These are phyloP conservation scores for Lentinula novae-zelandiae DNA, from an alignment of 1,284 basidiomycete genomes.

Conservation along the genomic window DNA sequence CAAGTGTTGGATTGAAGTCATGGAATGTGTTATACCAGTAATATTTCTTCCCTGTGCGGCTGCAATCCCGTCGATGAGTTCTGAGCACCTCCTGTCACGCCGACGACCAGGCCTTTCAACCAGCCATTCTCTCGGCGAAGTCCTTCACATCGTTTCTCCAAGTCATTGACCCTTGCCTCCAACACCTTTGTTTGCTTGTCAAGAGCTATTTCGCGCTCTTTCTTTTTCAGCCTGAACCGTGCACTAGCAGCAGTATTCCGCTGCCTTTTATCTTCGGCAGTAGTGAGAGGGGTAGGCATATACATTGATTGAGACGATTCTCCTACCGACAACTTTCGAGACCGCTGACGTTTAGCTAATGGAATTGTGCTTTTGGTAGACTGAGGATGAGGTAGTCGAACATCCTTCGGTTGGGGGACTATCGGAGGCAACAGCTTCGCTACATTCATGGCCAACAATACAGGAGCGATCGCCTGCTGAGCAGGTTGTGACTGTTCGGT, in stretches of 20 bases:
- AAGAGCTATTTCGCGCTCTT: conserved; percentile 92
- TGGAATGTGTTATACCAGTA: too few species aligned
- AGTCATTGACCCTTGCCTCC: conserved; percentile 75
- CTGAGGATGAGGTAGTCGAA: conserved; percentile 17
- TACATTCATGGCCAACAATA: conserved; percentile 49
- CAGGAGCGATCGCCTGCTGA: conserved; percentile 42
- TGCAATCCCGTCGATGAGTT: background rate
- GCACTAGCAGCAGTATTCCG: conserved; percentile 96
- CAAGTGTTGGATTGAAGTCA: too few species aligned
- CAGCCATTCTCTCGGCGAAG: conserved; percentile 92
- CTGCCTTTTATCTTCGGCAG: conserved; percentile 87
- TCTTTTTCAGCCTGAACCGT: conserved; percentile 98
- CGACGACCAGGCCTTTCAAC: conserved; percentile 90
- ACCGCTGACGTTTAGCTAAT: conserved; percentile 52
- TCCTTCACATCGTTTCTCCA: conserved; percentile 90
- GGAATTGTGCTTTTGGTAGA: conserved; percentile 23
- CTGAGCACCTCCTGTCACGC: conserved; percentile 61
- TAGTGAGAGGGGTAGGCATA: conserved; percentile 29
- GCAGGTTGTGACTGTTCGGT: conserved; percentile 23
- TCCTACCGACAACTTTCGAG: conserved; percentile 40
- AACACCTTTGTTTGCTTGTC: conserved; percentile 90
- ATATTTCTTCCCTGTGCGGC: too few species aligned
- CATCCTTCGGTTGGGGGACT: conserved; percentile 18
- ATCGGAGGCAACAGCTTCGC: conserved; percentile 11
- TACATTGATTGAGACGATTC: conserved; percentile 22